These are phyloP conservation scores for Agrocybe praecox DNA, from an alignment of 768 basidiomycete species.

Conservation along the genomic window DNA sequence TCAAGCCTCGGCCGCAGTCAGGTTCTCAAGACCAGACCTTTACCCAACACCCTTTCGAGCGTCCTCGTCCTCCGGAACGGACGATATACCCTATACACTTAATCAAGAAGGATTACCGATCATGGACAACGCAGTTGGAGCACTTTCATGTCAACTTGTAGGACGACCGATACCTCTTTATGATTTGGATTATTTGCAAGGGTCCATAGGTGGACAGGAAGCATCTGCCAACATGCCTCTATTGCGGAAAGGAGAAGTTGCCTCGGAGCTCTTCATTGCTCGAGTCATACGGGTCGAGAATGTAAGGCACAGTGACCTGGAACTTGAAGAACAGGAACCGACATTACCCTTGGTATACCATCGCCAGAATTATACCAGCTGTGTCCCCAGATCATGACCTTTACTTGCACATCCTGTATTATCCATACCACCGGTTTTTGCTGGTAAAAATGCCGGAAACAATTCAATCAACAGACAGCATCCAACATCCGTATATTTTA, in stretches of 20 bases:
- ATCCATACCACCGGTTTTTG: background rate
- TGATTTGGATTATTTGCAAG: conserved; percentile 43
- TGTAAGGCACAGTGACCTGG: conserved; percentile 6
- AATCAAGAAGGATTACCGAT: conserved; percentile 61
- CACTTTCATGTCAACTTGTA: conserved; percentile 72
- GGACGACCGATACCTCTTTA: conserved; percentile 61
- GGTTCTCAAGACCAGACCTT: conserved; percentile 75
- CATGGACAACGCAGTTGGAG: conserved; percentile 63
- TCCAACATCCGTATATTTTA: background rate
- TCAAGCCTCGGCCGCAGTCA: conserved; percentile 62
- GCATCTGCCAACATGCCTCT: conserved; percentile 2
- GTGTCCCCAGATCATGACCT: conserved; percentile 15
- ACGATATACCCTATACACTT: conserved; percentile 37
- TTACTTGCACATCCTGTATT: background rate
- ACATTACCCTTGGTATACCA: conserved; percentile 67
- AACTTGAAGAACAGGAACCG: conserved; percentile 25
- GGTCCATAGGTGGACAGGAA: conserved; percentile 10
- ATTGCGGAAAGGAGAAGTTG: conserved; percentile 26
- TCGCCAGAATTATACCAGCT: conserved; percentile 59
- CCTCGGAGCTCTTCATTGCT: conserved; percentile 81
- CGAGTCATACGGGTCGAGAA: conserved; percentile 66
- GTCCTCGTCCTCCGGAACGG: conserved; percentile 8
- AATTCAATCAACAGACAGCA: no score
- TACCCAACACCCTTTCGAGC: conserved; percentile 59
- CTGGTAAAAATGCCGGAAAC: no score